Evolutionary conservation across 148 eudicot species (phyloP).

Genomic region (Rhododendron ovatum): DNA sequence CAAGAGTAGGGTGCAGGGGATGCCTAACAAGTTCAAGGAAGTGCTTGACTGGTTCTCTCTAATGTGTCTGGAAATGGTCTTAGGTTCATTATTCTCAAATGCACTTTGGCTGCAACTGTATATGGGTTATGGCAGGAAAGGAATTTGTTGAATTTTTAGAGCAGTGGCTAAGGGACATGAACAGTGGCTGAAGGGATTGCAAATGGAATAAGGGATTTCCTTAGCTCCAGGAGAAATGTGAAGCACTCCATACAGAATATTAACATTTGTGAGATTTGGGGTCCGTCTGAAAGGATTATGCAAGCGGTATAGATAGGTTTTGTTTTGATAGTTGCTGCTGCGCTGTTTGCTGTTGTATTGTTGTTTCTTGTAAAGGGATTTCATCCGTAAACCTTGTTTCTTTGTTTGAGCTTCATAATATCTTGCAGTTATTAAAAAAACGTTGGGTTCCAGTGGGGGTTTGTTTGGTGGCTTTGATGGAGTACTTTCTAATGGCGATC

Average conservation of each 20-base stretch:
- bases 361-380: too few relatives aligned
- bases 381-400: too few relatives aligned
- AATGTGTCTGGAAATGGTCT: background rate
- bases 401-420: too few relatives aligned
- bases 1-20: background rate
- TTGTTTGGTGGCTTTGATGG: background rate
- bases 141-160: too few relatives aligned
- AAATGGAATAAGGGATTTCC: background rate
- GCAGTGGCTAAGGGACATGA: background rate
- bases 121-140: background rate
- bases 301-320: too few relatives aligned
- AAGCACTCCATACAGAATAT: background rate
- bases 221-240: background rate
- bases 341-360: too few relatives aligned
- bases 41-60: background rate
- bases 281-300: background rate
- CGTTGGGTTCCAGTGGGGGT: too few relatives aligned
- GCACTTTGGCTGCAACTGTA: background rate
- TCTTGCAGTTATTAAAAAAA: too few relatives aligned
- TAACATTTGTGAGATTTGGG: background rate
- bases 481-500: background rate
- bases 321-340: too few relatives aligned
- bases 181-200: too few relatives aligned
- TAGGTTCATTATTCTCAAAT: background rate
- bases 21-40: background rate